A percentile compares a stretch with the other conserved stretches of the same genome.
phyloP scores from a whole-genome alignment of 1,139 yeast species.

The Hansenula anomala region DNA sequence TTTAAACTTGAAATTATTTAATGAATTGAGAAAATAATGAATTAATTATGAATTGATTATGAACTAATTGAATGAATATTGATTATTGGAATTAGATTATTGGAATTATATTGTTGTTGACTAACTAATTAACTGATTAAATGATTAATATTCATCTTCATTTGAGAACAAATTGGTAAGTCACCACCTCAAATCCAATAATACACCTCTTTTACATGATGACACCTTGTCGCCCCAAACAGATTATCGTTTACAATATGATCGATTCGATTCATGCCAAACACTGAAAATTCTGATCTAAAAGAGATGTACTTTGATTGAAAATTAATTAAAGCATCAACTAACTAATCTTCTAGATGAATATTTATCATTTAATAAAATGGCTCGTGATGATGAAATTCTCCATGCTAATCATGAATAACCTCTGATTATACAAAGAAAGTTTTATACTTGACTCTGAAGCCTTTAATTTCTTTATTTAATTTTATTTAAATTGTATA shows the following conservation, averaged over 20 bases:
- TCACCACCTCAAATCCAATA: neutral
- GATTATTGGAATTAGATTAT: too few species aligned
- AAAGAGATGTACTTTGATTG: neutral
- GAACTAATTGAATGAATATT: too few species aligned
- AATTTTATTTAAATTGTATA: neutral
- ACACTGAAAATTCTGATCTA: slow-evolving; percentile 49
- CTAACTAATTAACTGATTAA: too few species aligned
- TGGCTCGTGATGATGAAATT: slow-evolving; percentile 24
- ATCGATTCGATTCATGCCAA: slow-evolving; percentile 52
- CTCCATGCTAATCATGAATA: slow-evolving; percentile 38
- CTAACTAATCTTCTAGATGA: too few species aligned
- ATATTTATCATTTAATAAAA: too few species aligned
- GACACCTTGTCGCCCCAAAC: slow-evolving; percentile 62
- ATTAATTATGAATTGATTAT: too few species aligned
- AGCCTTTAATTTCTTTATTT: slow-evolving; percentile 8
- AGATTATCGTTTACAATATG: slow-evolving; percentile 38
- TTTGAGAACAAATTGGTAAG: slow-evolving; percentile 8
- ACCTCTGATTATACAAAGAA: slow-evolving; percentile 12
- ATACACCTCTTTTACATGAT: slow-evolving; percentile 28
- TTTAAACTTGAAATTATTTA: too few species aligned
- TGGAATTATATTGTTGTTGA: too few species aligned
- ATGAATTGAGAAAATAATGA: too few species aligned
- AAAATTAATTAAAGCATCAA: too few species aligned
- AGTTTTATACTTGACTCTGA: slow-evolving; percentile 15
- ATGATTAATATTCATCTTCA: too few species aligned